phyloP scores from a whole-genome alignment of 2,329 filamentous ascomycete species.

The Cryoendolithus antarcticus region DNA sequence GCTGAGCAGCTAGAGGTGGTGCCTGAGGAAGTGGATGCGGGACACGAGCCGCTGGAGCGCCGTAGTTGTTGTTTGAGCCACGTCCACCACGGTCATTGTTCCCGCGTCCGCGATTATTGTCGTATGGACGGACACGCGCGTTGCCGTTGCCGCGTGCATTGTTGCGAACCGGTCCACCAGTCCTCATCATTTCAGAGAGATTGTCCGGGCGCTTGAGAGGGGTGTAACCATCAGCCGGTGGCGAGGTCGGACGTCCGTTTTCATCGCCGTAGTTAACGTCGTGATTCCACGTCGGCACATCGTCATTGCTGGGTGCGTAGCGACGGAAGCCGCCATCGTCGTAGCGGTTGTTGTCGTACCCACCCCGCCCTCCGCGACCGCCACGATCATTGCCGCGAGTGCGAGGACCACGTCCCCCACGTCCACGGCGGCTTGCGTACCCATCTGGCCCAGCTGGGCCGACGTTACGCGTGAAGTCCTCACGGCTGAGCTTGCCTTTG shows the following conservation, averaged over 20 bases:
- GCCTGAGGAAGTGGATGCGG: too few relatives aligned
- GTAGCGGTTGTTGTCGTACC: background rate
- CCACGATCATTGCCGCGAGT: background rate
- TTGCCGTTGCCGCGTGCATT: slow-evolving; percentile 13
- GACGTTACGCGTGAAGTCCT: slow-evolving; percentile 9
- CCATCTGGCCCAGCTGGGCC: background rate
- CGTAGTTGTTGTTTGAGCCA: too few relatives aligned
- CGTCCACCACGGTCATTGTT: too few relatives aligned
- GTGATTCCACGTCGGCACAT: slow-evolving; percentile 9
- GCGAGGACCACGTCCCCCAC: slow-evolving; percentile 2
- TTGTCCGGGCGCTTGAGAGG: slow-evolving; percentile 36
- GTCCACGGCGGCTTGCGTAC: background rate
- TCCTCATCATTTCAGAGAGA: slow-evolving; percentile 33
- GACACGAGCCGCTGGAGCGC: too few relatives aligned
- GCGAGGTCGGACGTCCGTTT: too few relatives aligned
- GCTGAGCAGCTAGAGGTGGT: too few relatives aligned
- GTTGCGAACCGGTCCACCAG: slow-evolving; percentile 24
- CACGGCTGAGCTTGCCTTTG: slow-evolving; percentile 11
- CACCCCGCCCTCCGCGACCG: slow-evolving; percentile 6
- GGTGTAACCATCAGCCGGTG: slow-evolving; percentile 25
- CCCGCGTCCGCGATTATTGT: too few relatives aligned
- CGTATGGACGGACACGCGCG: too few relatives aligned
- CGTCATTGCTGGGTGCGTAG: slow-evolving; percentile 19
- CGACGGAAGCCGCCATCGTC: slow-evolving; percentile 2
- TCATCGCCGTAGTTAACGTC: slow-evolving; percentile 27